Percentiles rank a stretch among this genome's conserved stretches.
phyloP scores from a whole-genome alignment of 2,329 filamentous ascomycete genomes.

The Apiospora arundinis region DNA sequence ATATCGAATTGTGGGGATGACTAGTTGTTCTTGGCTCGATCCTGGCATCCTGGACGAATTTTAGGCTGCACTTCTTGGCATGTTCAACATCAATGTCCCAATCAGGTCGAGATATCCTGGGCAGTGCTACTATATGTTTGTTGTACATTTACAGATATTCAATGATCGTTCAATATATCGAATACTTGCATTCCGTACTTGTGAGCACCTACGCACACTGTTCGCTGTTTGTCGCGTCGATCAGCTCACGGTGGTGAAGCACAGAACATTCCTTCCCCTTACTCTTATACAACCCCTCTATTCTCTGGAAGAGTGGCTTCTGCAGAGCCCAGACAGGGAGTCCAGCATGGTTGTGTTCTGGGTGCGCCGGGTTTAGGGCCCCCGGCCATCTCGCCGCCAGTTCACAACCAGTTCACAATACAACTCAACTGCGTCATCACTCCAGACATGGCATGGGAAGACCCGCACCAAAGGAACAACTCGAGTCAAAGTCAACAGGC shows the following conservation, averaged over 20 bases:
- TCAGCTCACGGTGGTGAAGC: background rate
- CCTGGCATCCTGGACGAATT: background rate
- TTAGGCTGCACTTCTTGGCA: slow-evolving; percentile 19
- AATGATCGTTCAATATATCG: too few relatives aligned
- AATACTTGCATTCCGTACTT: too few relatives aligned
- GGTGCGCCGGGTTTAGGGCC: background rate
- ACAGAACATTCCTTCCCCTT: background rate
- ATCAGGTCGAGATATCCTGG: background rate
- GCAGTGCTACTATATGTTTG: background rate
- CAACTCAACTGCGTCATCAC: slow-evolving; percentile 7
- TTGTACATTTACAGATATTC: background rate
- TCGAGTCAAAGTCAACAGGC: background rate
- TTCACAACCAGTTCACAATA: slow-evolving; percentile 1
- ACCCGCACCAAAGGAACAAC: slow-evolving; percentile 10
- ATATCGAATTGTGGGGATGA: background rate
- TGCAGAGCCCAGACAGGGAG: background rate
- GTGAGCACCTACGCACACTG: too few relatives aligned
- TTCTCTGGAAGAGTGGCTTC: background rate
- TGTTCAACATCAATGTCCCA: background rate
- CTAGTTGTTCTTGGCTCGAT: background rate
- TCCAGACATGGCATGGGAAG: background rate
- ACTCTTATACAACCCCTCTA: background rate
- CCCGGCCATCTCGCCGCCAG: background rate
- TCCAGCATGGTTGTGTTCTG: background rate
- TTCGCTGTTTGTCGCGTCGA: too few relatives aligned